A percentile compares a stretch with the other conserved stretches of the same genome.
Conservation (phyloP, 148 eudicot genomes). For the Nepenthes mirabilis region DNA sequence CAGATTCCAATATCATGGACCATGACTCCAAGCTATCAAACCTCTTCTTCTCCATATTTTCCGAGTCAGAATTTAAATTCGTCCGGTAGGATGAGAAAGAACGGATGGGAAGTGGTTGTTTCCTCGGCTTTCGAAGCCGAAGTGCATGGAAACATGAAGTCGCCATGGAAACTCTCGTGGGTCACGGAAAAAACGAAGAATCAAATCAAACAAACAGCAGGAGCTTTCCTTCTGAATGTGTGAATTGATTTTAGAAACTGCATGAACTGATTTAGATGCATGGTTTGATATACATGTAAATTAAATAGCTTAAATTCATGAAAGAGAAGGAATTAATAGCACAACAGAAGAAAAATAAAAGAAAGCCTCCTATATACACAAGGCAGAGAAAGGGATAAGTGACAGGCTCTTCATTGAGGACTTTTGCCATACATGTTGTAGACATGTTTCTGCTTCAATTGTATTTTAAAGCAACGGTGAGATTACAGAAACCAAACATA, state of each 20-base stretch:
- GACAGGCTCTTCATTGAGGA: neutral
- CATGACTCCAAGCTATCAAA: slow-evolving; percentile 94
- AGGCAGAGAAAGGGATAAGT: neutral
- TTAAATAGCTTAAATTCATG: slow-evolving; percentile 4
- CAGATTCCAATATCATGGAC: slow-evolving; percentile 96
- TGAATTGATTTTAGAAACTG: slow-evolving; percentile 61
- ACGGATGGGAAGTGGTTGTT: slow-evolving; percentile 22
- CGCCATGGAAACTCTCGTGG: slow-evolving; percentile 29
- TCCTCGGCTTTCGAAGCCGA: slow-evolving; percentile 34
- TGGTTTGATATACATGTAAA: slow-evolving; percentile 16
- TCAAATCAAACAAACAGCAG: slow-evolving; percentile 9
- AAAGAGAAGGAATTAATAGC: neutral
- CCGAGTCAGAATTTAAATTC: slow-evolving; percentile 30
- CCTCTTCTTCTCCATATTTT: slow-evolving; percentile 70
- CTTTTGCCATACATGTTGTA: too few relatives aligned
- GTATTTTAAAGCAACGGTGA: too few relatives aligned
- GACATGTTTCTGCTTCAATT: too few relatives aligned
- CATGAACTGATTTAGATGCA: slow-evolving; percentile 75
- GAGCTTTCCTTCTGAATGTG: slow-evolving; percentile 47
- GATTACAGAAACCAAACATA: neutral
- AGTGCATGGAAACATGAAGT: slow-evolving; percentile 48
- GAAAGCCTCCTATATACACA: slow-evolving; percentile 1
- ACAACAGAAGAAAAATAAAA: slow-evolving; percentile 4
- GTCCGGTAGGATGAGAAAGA: slow-evolving; percentile 37
- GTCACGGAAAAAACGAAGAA: neutral